These are phyloP conservation scores for Leccinum subgranulosum DNA, from an alignment of 768 basidiomycete genomes.

Conservation along the genomic window DNA sequence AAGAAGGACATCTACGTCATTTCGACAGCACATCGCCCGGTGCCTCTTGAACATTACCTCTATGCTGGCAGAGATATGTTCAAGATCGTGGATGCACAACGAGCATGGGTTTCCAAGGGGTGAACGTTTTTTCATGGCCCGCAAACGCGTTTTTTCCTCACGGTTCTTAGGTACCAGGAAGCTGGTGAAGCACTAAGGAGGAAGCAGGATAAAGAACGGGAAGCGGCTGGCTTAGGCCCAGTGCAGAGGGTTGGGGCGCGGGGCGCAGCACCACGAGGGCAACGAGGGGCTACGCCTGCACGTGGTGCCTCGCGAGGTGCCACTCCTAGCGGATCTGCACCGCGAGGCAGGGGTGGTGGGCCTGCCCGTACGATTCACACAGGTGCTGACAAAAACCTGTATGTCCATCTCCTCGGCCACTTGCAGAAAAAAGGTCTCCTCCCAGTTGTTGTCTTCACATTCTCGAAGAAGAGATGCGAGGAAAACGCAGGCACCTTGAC, in stretches of 20 bases:
- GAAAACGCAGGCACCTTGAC: constrained; percentile 90
- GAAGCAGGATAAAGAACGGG: constrained; percentile 98
- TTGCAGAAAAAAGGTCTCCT: constrained; percentile 83
- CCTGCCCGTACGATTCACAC: constrained; percentile 58
- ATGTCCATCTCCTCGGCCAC: constrained; percentile 86
- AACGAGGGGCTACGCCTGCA: constrained; percentile 45
- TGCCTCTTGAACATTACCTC: constrained; percentile 94
- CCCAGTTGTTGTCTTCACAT: constrained; percentile 94
- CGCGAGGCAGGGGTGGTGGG: constrained; percentile 43
- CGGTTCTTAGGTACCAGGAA: constrained; percentile 69
- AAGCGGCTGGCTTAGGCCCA: constrained; percentile 88
- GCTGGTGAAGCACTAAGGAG: constrained; percentile 85
- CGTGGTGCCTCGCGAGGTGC: constrained; percentile 56
- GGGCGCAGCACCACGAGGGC: constrained; percentile 55
- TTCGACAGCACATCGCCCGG: constrained; percentile 92
- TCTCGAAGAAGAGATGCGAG: constrained; percentile 96
- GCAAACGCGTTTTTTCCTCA: neutral
- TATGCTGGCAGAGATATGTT: constrained; percentile 92
- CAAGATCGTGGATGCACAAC: constrained; percentile 86
- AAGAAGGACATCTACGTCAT: constrained; percentile 99
- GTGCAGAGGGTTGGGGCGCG: constrained; percentile 82
- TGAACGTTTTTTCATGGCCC: constrained; percentile 27
- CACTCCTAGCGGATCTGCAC: constrained; percentile 35
- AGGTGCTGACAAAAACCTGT: constrained; percentile 83
- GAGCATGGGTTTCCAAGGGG: constrained; percentile 75